phyloP scores from a whole-genome alignment of 2,329 filamentous ascomycete species.

The Fusarium odoratissimum region DNA sequence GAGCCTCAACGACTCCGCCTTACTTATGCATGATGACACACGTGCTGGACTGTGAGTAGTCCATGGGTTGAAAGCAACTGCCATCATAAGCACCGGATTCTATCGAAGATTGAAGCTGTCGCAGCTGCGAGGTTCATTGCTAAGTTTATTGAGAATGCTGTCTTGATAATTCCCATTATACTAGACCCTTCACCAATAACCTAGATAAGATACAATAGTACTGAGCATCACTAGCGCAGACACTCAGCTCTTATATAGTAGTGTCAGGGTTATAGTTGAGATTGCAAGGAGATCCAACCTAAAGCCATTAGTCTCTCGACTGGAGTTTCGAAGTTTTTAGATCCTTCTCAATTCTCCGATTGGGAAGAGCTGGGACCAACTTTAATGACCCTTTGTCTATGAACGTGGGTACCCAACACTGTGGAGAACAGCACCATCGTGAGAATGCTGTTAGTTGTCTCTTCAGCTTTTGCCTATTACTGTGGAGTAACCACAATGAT shows the following conservation, averaged over 20 bases:
- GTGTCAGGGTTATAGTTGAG: background rate
- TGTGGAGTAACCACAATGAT: background rate
- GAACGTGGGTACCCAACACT: background rate
- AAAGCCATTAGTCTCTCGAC: too few species aligned
- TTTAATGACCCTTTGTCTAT: background rate
- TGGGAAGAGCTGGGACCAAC: background rate
- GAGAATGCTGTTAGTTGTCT: background rate
- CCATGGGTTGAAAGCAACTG: background rate
- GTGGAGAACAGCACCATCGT: background rate
- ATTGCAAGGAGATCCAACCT: background rate
- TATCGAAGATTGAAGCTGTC: rapidly evolving
- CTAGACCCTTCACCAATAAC: too few species aligned
- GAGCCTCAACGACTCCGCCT: background rate
- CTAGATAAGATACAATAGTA: too few species aligned
- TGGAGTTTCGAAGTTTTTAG: background rate
- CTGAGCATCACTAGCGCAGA: background rate
- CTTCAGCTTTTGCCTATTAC: background rate
- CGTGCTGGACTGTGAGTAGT: background rate
- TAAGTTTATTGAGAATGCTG: background rate
- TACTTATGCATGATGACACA: background rate
- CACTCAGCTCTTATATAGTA: background rate
- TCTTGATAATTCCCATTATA: background rate
- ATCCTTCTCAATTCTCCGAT: background rate
- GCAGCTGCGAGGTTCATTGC: background rate
- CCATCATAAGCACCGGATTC: rapidly evolving